These are phyloP conservation scores for Hydrangea macrophylla DNA, from an alignment of 148 eudicot species.

Conservation along the genomic window DNA sequence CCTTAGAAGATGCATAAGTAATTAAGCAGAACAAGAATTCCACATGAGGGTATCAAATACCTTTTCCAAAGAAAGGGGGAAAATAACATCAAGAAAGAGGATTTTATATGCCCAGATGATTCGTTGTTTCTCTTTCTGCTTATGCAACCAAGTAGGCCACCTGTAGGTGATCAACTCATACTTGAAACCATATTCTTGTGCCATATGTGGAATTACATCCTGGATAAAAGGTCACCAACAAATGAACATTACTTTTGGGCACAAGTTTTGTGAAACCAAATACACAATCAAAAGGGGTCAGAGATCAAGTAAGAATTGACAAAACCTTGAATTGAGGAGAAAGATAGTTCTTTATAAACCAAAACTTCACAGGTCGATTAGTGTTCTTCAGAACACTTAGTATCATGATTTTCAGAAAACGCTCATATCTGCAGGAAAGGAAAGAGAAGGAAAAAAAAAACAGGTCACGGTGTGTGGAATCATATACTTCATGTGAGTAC, in stretches of 20 bases:
- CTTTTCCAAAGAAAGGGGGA: constrained; percentile 90
- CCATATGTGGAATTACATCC: constrained; percentile 98
- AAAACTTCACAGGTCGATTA: constrained; percentile 85
- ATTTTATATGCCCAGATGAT: constrained; percentile 98
- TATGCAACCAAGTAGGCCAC: constrained; percentile 98
- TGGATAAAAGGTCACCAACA: constrained; percentile 24
- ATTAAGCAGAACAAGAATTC: neutral
- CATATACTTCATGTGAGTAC: neutral
- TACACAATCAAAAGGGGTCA: neutral
- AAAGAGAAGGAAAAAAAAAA: neutral
- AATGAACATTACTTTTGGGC: neutral
- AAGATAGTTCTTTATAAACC: constrained; percentile 97
- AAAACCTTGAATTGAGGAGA: constrained; percentile 95
- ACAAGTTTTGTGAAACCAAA: neutral
- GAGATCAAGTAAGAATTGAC: constrained; percentile 7
- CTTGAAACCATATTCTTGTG: constrained; percentile 85
- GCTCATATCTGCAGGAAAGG: constrained; percentile 76
- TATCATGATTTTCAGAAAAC: constrained; percentile 92
- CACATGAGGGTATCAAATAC: constrained; percentile 26
- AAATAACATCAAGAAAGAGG: constrained; percentile 94
- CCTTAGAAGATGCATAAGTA: constrained; percentile 3
- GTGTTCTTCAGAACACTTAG: constrained; percentile 89
- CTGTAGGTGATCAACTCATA: constrained; percentile 88
- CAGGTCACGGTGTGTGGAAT: neutral
- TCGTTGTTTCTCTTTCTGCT: constrained; percentile 91